phyloP scores from a whole-genome alignment of 2,329 filamentous ascomycete genomes.

The Xylariaceae sp. region DNA sequence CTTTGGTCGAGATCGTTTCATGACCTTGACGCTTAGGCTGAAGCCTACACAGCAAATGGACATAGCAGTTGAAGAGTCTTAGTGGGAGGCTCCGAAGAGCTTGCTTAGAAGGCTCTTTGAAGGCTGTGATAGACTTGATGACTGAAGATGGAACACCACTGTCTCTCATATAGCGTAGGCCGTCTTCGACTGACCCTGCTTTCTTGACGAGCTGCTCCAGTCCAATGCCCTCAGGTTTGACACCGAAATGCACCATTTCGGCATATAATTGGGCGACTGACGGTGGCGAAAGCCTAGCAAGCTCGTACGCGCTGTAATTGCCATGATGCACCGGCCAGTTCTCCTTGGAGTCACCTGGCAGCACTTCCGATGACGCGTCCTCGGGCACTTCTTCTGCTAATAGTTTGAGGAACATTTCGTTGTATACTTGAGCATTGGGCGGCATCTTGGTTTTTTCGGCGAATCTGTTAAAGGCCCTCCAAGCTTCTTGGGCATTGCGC shows the following conservation, averaged over 20 bases:
- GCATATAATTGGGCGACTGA: constrained; percentile 54
- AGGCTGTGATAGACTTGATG: constrained; percentile 19
- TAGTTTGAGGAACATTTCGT: constrained; percentile 59
- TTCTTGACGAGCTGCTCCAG: constrained; percentile 54
- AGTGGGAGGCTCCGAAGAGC: constrained; percentile 30
- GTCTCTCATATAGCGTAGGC: constrained; percentile 47
- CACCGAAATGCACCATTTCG: constrained; percentile 49
- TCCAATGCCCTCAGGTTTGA: constrained; percentile 46
- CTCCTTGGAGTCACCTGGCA: constrained; percentile 60
- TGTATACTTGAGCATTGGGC: constrained; percentile 50
- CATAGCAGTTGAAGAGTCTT: constrained; percentile 46
- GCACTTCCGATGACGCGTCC: constrained; percentile 24
- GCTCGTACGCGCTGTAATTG: constrained; percentile 63
- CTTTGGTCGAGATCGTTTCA: constrained; percentile 18
- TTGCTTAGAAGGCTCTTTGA: constrained; percentile 16
- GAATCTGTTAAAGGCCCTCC: constrained; percentile 35
- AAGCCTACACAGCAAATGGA: constrained; percentile 46
- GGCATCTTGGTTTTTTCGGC: constrained; percentile 10
- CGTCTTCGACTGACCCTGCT: constrained; percentile 45
- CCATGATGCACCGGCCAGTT: constrained; percentile 50
- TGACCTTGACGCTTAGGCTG: constrained; percentile 27
- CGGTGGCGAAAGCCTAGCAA: constrained; percentile 58
- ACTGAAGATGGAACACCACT: constrained; percentile 29
- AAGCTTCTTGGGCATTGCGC: constrained; percentile 58
- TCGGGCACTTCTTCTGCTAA: constrained; percentile 31